Percentiles rank a stretch among this genome's conserved stretches.
Conservation (phyloP, 768 basidiomycete genomes). For the Mycena metata region DNA sequence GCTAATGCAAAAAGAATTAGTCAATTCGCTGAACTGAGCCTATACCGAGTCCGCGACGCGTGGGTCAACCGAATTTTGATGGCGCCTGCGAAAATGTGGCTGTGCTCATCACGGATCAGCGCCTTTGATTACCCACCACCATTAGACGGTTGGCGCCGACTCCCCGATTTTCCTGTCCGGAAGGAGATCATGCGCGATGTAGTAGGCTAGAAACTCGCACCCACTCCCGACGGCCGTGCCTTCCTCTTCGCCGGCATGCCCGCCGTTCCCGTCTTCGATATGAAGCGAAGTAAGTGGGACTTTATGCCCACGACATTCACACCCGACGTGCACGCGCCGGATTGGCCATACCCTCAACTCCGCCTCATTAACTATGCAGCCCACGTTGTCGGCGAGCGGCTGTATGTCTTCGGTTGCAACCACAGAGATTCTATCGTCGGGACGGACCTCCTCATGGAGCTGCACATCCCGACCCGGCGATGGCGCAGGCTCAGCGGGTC, state of each 20-base stretch:
- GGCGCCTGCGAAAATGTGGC: too few relatives aligned
- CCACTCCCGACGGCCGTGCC: constrained; percentile 46
- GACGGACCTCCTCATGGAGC: constrained; percentile 53
- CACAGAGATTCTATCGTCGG: constrained; percentile 46
- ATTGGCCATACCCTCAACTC: constrained; percentile 43
- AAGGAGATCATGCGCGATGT: constrained; percentile 29
- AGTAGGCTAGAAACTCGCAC: constrained; percentile 41
- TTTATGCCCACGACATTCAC: constrained; percentile 44
- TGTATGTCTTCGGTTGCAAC: constrained; percentile 56
- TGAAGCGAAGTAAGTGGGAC: constrained; percentile 50
- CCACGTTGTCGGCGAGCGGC: constrained; percentile 46
- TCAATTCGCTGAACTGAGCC: too few relatives aligned
- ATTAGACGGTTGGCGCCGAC: constrained; percentile 42
- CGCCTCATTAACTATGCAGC: constrained; percentile 37
- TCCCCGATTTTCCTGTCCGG: constrained; percentile 45
- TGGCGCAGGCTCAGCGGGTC: constrained; percentile 48
- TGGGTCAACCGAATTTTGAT: too few relatives aligned
- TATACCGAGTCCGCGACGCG: too few relatives aligned
- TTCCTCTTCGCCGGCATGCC: constrained; percentile 52
- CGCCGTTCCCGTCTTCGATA: constrained; percentile 51
- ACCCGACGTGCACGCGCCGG: constrained; percentile 30
- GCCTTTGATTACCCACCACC: too few relatives aligned
- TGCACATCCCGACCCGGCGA: constrained; percentile 50
- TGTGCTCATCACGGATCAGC: too few relatives aligned
- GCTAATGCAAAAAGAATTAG: too few relatives aligned